A percentile compares a stretch with the other conserved stretches of the same genome.
Evolutionary conservation across 768 basidiomycete genomes (phyloP).

Genomic region (Mycena floridula): DNA sequence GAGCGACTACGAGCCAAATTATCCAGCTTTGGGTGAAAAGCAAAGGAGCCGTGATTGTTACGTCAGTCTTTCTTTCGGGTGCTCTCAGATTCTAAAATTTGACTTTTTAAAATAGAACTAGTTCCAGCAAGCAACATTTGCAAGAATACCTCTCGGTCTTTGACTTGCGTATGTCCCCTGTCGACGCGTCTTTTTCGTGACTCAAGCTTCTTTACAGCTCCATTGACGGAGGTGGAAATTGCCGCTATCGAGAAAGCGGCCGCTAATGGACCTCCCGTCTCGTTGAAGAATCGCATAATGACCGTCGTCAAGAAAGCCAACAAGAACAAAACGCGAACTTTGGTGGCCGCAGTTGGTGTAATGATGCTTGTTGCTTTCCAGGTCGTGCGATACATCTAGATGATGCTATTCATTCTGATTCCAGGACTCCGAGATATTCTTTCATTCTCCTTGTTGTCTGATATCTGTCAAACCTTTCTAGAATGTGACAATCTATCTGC

Average conservation of each 20-base stretch:
- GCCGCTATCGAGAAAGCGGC: conserved; percentile 60
- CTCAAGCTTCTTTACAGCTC: conserved; percentile 26
- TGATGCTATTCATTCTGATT: too few relatives aligned
- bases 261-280: conserved; percentile 40
- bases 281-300: conserved; percentile 7
- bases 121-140: conserved; percentile 52
- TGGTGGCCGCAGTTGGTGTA: too few relatives aligned
- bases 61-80: conserved; percentile 19
- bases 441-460: too few relatives aligned
- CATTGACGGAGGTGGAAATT: conserved; percentile 52
- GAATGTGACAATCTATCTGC: too few relatives aligned
- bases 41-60: conserved; percentile 43
- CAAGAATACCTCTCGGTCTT: conserved; percentile 62
- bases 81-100: neutral
- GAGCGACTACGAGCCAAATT: conserved; percentile 42
- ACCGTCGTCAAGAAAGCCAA: too few relatives aligned
- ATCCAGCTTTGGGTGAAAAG: conserved; percentile 41
- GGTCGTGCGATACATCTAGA: too few relatives aligned
- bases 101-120: conserved; percentile 37
- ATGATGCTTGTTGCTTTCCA: too few relatives aligned
- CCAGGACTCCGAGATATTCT: too few relatives aligned
- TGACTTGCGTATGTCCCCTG: conserved; percentile 39
- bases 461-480: too few relatives aligned
- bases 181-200: neutral
- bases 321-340: too few relatives aligned